Base-by-base conservation (phyloP, 2,329 filamentous ascomycete genomes). In the Scedosporium apiospermum region DNA sequence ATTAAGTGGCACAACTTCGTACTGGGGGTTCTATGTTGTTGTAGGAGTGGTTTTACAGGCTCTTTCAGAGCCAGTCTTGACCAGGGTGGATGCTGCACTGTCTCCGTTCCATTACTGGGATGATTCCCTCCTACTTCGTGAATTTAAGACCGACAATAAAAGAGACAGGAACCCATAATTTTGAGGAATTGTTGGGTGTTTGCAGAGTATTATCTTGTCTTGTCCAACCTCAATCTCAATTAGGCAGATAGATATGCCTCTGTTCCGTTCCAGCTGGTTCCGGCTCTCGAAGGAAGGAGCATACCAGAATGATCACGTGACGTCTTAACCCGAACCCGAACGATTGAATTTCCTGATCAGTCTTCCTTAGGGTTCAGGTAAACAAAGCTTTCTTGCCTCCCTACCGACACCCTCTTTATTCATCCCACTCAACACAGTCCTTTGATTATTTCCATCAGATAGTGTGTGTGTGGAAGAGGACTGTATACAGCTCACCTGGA, bases 341-440 rank as follows among this genome's bases (percentile, higher is more conserved):
- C 1, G 21, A 10, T 9, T 23, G 23, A 55, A 55, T 27, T 23
- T 27, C 23, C 51, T 38, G 34, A 55, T 55, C 51, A 1, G 9
- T 23, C 51, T 49, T 55, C 51, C 51, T 55, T 55, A 55, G 51
- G 51, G 51, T 55, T 55, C 51, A 55, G 51, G 51, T 55, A 55
- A 55, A 55, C 51, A 55, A 55, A 55, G 12, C 44, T 49, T 46
- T 21, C 16, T 49, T 9, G 2, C 44, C 44, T 21, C 18, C 14
- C 5, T 18, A 30, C 6, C 49, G 2, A 26, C 21, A 7, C 18
- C 21, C 6, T 55, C 12, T 12, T 18, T 6, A 27, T 55, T 23
- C 5, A 55, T 55, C 12, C 2, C 9, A n/a, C 23, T 55, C 21
- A 3, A 21, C 18, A 12, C 23, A 49, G 6, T 7, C 44, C 16